Evolutionary conservation across 1,139 yeast genomes (phyloP).

Genomic region (Debaryomyces nepalensis): DNA sequence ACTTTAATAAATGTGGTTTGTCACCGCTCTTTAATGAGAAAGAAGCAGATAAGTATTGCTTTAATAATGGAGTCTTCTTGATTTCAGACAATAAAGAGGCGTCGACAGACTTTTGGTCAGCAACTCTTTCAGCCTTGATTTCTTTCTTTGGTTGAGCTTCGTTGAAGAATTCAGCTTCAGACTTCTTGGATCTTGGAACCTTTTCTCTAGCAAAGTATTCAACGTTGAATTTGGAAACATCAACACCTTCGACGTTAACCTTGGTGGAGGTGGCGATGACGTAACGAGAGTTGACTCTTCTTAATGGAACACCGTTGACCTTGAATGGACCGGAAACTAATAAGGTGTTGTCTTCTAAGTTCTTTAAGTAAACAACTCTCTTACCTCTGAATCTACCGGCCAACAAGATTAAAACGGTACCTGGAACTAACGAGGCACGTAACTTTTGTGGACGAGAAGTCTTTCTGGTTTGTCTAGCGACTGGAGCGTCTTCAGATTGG

Average conservation of each 20-base stretch:
- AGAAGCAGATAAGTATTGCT: conserved; percentile 95
- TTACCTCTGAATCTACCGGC: conserved; percentile 99
- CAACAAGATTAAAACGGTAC: conserved; percentile 96
- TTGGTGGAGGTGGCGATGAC: conserved; percentile 98
- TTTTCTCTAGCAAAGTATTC: conserved; percentile 98
- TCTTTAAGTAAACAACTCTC: conserved; percentile 98
- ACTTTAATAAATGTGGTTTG: conserved; percentile 98
- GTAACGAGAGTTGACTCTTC: conserved; percentile 99
- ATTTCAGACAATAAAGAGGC: conserved; percentile 91
- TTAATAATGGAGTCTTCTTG: conserved; percentile 97
- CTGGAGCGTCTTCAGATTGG: conserved; percentile 93
- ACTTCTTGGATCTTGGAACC: conserved; percentile 74
- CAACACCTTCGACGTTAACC: conserved; percentile 79
- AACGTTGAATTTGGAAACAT: conserved; percentile 90
- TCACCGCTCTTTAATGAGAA: conserved; percentile 99
- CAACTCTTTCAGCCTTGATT: conserved; percentile 92
- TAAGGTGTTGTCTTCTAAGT: conserved; percentile 98
- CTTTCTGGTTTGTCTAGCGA: conserved; percentile 87
- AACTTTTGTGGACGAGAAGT: conserved; percentile 92
- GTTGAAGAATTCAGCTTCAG: conserved; percentile 95
- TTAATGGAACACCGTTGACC: conserved; percentile 99
- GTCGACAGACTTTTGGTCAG: conserved; percentile 97
- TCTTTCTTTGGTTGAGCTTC: conserved; percentile 87
- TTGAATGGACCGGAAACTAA: conserved; percentile 99
- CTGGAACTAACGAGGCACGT: conserved; percentile 97